These are phyloP conservation scores for Exophiala spinifera DNA, from an alignment of 2,329 filamentous ascomycete species.

Conservation along the genomic window DNA sequence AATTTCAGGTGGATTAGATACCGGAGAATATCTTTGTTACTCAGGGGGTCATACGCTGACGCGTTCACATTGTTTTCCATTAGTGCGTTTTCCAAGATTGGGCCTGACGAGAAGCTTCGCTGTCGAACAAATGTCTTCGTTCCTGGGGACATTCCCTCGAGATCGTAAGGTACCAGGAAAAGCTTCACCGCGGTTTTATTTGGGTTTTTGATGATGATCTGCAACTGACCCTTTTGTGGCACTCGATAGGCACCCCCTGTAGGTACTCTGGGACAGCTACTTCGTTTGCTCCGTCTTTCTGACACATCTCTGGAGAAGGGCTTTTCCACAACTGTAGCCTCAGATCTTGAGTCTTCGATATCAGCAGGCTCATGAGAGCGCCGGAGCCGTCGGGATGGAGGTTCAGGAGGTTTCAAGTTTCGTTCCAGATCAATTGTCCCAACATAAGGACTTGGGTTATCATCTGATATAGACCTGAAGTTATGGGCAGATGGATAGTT, in stretches of 20 bases:
- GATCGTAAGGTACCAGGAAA: constrained; percentile 88
- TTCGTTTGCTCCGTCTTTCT: constrained; percentile 60
- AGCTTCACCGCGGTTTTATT: constrained; percentile 98
- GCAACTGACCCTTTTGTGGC: constrained; percentile 86
- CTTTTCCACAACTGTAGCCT: constrained; percentile 25
- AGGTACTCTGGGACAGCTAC: constrained; percentile 62
- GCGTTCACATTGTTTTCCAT: constrained; percentile 50
- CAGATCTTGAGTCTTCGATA: constrained; percentile 16
- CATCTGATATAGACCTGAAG: constrained; percentile 64
- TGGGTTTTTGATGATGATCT: constrained; percentile 96
- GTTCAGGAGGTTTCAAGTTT: constrained; percentile 56
- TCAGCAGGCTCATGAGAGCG: constrained; percentile 36
- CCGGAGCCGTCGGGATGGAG: constrained; percentile 31
- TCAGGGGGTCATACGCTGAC: constrained; percentile 48
- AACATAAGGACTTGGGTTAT: constrained; percentile 93
- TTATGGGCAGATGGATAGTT: constrained; percentile 72
- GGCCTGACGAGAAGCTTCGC: constrained; percentile 83
- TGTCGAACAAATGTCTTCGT: constrained; percentile 96
- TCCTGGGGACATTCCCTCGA: constrained; percentile 86
- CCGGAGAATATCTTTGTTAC: constrained; percentile 67
- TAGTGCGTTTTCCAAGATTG: constrained; percentile 70
- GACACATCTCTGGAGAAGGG: constrained; percentile 43
- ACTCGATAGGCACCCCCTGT: constrained; percentile 91
- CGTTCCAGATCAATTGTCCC: constrained; percentile 90
- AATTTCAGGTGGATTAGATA: constrained; percentile 94